Evolutionary conservation across 1,284 basidiomycete species (phyloP), one percentile per base, ranked within the genome.

Genomic region (Rhodotorula sp.): DNA sequence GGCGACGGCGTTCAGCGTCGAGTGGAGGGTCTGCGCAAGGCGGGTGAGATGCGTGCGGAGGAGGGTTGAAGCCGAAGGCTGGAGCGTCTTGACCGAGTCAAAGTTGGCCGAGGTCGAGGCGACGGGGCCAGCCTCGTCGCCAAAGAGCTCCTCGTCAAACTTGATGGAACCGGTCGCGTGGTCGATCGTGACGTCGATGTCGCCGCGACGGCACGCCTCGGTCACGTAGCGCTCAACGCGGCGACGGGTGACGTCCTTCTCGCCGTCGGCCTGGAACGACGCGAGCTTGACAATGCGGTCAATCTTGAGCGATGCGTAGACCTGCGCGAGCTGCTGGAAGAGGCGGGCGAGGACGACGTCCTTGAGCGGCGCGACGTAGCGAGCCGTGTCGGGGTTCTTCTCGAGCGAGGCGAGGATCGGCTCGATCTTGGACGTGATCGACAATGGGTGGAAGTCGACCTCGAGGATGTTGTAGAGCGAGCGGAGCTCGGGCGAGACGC

Each of bases 381-480:
- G 86, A 79, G 65, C 85, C 11, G 81, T 78, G 64, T 81, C 80
- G 32, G 77, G 70, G 64, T 83, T 81, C 58, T 76, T 67, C 3
- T 87, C 84, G 67, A 96, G 86, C 13, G 83, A 80, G 62, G 85
- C 82, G 66, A 99, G 86, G 74, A 97, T 84, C 20, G 94, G 93
- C 20, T 91, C 88, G 62, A 94, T 89, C 76, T 87, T 86, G 22
- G 86, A 82, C 80, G 92, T 94, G 67, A 98, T 89, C 1, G 88
- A 90, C 71, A 97, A 86, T 1, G 96, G 96, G 80, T 98, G 93
- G 81, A 99, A 98, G 51, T 94, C 90, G 67, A 91, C 89, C 63
- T 76, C 93, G 76, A 99, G 87, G 65, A 95, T 87, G 78, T 89
- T 86, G 84, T 98, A 97, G 49, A 99, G 86, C 49, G 87, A 83